These are phyloP conservation scores for Botrytis fragariae DNA, from an alignment of 2,329 filamentous ascomycete species.

Conservation along the genomic window DNA sequence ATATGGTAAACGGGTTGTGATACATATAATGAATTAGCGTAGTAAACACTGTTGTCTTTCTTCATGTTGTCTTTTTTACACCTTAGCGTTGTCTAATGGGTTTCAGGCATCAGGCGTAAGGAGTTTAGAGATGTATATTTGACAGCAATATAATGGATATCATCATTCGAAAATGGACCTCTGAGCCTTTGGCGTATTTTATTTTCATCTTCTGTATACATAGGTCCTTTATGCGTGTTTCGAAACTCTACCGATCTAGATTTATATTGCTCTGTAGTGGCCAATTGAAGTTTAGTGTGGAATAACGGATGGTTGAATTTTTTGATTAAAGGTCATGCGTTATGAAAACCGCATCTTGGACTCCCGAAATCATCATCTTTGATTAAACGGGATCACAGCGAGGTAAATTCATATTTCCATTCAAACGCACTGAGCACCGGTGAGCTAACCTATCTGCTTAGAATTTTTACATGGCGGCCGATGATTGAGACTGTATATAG, in stretches of 20 bases:
- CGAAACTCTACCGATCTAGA: neutral
- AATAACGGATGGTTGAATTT: neutral
- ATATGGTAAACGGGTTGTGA: neutral
- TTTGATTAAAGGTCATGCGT: neutral
- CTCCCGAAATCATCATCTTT: too few species aligned
- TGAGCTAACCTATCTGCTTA: neutral
- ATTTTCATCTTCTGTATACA: neutral
- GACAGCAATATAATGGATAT: neutral
- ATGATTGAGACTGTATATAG: neutral
- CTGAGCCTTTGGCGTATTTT: neutral
- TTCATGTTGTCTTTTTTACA: neutral
- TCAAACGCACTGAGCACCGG: neutral
- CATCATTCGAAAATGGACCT: neutral
- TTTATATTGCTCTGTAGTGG: neutral
- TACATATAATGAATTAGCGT: conserved; percentile 11
- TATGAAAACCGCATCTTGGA: neutral
- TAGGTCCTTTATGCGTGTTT: neutral
- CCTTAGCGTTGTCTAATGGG: neutral
- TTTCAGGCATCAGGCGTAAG: neutral
- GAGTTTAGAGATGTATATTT: neutral
- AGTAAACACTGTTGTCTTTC: neutral
- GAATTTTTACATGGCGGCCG: neutral
- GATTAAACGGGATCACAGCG: too few species aligned
- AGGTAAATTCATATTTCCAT: too few species aligned
- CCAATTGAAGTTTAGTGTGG: neutral